Conservation (phyloP, 352 stramenopile species). For the Phytophthora tubulina region DNA sequence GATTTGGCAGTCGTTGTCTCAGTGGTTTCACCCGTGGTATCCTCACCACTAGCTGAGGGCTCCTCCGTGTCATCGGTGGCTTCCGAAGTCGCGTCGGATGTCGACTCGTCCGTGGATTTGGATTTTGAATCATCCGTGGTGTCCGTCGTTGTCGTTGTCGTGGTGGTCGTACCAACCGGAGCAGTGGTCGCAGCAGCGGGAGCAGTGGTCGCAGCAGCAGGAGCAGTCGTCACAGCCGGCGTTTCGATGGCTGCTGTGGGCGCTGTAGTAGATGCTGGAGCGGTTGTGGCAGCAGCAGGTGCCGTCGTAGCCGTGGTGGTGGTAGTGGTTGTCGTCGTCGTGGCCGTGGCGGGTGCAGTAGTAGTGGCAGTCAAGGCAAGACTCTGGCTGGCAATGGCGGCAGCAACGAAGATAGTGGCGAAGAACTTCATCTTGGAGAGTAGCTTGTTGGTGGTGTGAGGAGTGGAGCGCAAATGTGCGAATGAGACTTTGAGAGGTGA, state of each 20-base stretch:
- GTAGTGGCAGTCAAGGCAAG: conserved; percentile 7
- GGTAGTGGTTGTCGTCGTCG: background rate
- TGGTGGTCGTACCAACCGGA: background rate
- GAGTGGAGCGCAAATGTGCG: conserved; percentile 19
- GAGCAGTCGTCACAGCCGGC: background rate
- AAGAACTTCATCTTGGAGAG: conserved; percentile 29
- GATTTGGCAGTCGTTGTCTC: conserved; percentile 1
- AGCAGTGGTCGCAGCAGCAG: background rate
- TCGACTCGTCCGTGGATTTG: too few relatives aligned
- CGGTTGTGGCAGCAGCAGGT: background rate
- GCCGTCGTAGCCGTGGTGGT: background rate
- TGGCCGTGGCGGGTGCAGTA: too few relatives aligned
- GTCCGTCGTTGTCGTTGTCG: background rate
- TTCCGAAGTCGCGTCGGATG: background rate
- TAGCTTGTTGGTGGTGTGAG: conserved; percentile 2
- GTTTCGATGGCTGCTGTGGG: background rate
- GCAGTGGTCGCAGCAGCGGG: conserved; percentile 1
- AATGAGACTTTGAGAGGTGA: conserved; percentile 7
- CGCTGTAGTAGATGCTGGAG: background rate
- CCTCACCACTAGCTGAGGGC: background rate
- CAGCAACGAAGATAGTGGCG: conserved; percentile 21
- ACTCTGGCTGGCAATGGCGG: conserved; percentile 16
- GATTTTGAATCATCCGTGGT: background rate
- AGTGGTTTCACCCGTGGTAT: background rate
- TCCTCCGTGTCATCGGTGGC: background rate